Evolutionary conservation across 805 yeast genomes (phyloP), one percentile per base, ranked within the genome.

Genomic region (Candida berthetii): DNA sequence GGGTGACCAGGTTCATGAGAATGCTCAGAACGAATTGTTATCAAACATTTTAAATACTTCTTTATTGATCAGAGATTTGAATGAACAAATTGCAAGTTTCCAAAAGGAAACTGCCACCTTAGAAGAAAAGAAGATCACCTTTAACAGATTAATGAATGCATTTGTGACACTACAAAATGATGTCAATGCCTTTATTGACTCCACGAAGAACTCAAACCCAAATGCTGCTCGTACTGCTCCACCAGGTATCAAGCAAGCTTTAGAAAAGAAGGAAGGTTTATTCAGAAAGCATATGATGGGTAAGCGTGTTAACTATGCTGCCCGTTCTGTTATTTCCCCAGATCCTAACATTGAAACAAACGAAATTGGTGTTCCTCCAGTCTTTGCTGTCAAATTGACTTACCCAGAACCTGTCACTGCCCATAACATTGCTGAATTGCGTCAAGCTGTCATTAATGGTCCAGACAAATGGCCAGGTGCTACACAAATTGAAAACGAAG

Each of bases 201-300:
- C 95, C 31, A 79, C 96, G 37, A 91, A 93, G 65, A 85, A 83
- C 57, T 95, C 85, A 63, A 80, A 82, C 56, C 72, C 77, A 11
- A 74, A 71, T 36, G 81, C 81, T 19, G 78, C 81, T 48, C 65
- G 77, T 38, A 55, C 56, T 28, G 90, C 96, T 20, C 76, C 78
- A 32, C 99, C 99, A 2, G 99, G 99, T 70, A 80, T 93, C 56
- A 93, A 93, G 62, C 99, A 93, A 71, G 95, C 96, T 10, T 72
- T 93, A 58, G 99, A 93, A 66, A 91, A 93, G 80, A 93, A 93
- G 63, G 99, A 93, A 67, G 99, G 99, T 61, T 72, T 91, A 49
- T 93, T 93, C 74, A 80, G 99, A 72, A 93, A 91, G 62, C 96
- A 93, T 60, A 93, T 93, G 99, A 93, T 93, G 99, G 99, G 99